A percentile compares a stretch with the other conserved stretches of the same genome.
Conservation (phyloP, 495 filamentous ascomycete genomes). For the Bacidia gigantensis region DNA sequence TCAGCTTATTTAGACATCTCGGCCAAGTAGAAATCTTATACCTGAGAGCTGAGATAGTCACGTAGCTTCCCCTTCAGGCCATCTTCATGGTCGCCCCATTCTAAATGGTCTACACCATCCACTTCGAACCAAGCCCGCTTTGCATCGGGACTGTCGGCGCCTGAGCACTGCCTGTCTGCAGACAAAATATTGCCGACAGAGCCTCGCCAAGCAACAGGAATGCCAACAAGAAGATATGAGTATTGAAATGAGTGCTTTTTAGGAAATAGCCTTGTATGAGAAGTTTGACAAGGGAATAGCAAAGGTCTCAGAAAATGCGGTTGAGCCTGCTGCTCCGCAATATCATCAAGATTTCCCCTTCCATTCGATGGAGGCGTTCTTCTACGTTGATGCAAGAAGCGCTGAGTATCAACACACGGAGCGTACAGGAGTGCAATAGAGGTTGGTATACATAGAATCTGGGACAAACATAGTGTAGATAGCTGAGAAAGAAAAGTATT, state of each 20-base stretch:
- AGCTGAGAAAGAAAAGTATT: neutral
- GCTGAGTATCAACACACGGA: no score
- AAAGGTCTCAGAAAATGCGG: conserved; percentile 21
- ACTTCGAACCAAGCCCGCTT: conserved; percentile 40
- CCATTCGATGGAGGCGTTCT: neutral
- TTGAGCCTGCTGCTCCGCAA: neutral
- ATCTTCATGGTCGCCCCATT: conserved; percentile 31
- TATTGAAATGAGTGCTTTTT: conserved; percentile 50
- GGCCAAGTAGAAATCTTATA: neutral
- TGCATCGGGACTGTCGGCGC: neutral
- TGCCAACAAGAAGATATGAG: conserved; percentile 50
- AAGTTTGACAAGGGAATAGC: conserved; percentile 47
- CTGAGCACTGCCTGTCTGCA: conserved; percentile 20
- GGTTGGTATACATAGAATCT: no score
- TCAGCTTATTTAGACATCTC: neutral
- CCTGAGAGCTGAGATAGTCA: conserved; percentile 34
- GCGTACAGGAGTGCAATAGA: no score
- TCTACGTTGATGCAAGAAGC: no score
- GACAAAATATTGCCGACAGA: conserved; percentile 40
- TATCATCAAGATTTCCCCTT: neutral
- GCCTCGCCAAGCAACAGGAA: conserved; percentile 49
- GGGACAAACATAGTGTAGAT: neutral
- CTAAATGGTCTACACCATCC: conserved; percentile 45
- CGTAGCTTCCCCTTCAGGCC: conserved; percentile 45
- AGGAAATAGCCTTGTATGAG: conserved; percentile 47